These are phyloP conservation scores for Lasiodiplodia sp. DNA, from an alignment of 2,329 filamentous ascomycete species.

Conservation along the genomic window DNA sequence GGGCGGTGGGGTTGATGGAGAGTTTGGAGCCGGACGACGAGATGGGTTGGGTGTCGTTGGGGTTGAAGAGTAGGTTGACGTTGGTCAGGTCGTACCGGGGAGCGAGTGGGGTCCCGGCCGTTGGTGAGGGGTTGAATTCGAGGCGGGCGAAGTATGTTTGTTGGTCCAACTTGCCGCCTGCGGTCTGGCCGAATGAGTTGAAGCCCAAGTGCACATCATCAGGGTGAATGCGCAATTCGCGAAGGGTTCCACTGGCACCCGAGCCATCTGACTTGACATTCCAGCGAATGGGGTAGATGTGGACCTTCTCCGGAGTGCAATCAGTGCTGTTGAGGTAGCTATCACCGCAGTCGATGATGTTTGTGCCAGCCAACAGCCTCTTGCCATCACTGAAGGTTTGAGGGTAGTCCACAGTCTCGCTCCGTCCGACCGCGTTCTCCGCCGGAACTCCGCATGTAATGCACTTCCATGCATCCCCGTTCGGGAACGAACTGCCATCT, in stretches of 20 bases:
- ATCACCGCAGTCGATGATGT: constrained; percentile 49
- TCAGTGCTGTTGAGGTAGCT: constrained; percentile 43
- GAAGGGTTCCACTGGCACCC: constrained; percentile 43
- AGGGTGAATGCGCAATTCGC: constrained; percentile 57
- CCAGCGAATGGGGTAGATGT: constrained; percentile 54
- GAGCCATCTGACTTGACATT: constrained; percentile 43
- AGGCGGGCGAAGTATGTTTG: constrained; percentile 49
- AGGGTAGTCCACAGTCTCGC: constrained; percentile 48
- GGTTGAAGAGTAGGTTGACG: constrained; percentile 46
- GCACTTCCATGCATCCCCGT: constrained; percentile 58
- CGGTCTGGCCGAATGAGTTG: constrained; percentile 46
- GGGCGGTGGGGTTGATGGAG: constrained; percentile 40
- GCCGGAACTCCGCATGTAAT: constrained; percentile 54
- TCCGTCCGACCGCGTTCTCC: constrained; percentile 40
- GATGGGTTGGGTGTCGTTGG: constrained; percentile 35
- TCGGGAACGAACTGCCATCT: constrained; percentile 51
- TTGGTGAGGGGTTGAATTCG: constrained; percentile 49
- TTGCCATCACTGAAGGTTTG: constrained; percentile 53
- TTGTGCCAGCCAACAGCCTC: constrained; percentile 43
- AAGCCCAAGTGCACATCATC: constrained; percentile 55
- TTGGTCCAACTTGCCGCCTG: constrained; percentile 37
- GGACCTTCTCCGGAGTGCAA: constrained; percentile 47
- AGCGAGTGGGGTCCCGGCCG: constrained; percentile 39
- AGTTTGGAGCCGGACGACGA: constrained; percentile 40
- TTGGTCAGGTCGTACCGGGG: constrained; percentile 51